Base-by-base conservation (phyloP, 2,329 filamentous ascomycete species). In the Scedosporium boydii region DNA sequence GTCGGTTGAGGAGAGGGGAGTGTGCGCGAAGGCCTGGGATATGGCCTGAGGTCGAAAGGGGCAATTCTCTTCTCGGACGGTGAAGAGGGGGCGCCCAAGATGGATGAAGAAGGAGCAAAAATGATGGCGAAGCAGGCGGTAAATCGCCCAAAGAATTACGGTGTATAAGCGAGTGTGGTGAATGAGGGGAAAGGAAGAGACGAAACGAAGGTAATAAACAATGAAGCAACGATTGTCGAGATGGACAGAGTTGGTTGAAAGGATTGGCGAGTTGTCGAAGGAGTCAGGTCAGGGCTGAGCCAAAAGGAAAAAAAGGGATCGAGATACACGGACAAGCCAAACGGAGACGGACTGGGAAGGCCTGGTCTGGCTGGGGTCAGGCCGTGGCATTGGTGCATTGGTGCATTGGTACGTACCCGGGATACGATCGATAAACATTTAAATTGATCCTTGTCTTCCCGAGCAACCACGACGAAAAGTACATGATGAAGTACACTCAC, bases 161-260 rank as follows among this genome's bases (percentile, higher is more conserved):
- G 29, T 14, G 18, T 12, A 23, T 6, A 53, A 61, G 60, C 60
- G 60, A 61, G 29, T 48, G 60, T 61, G 59, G 58, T 51, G 26
- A 38, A 44, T 12, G 27, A 58, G 51, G 27, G 48, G 21, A 34
- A 46, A 57, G 38, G 27, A 26, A 57, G 29, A n/a, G 48, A 46
- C 34, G 48, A 57, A 16, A 34, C n/a, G 38, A 56, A 21, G 46
- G 23, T 29, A 23, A n/a, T 29, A 23, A n/a, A 29, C 14, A 29
- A 59, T 59, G 21, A 59, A 59, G 55, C 59, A 53, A 55, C 29
- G 41, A 29, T 27, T 55, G 60, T 51, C 29, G 38, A 16, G 18
- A 27, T 29, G 14, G 23, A 53, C 42, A 53, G 48, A 53, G 21
- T n/a, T 21, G n/a, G 48, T n/a, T 26, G 21, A 53, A 60, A 34